phyloP scores from a whole-genome alignment of 371 early-diverging fungal species.

The Funneliformis caledonium region DNA sequence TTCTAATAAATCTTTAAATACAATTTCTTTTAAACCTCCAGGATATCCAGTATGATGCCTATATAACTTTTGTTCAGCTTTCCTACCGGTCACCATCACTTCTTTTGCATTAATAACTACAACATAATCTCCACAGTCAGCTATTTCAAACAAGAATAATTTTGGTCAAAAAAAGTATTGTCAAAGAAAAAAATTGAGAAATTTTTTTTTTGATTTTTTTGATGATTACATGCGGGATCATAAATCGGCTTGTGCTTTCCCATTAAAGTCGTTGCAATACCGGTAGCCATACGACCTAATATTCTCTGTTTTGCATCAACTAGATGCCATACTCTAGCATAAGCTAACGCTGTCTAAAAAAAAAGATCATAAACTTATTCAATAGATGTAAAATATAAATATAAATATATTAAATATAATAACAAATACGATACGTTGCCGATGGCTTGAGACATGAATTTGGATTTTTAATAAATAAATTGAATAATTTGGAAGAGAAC shows the following conservation, averaged over 20 bases:
- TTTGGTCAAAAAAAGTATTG: background rate
- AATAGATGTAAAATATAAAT: slow-evolving; percentile 4
- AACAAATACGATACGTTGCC: slow-evolving; percentile 48
- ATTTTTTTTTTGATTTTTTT: background rate
- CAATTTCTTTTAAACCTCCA: slow-evolving; percentile 89
- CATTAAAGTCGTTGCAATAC: slow-evolving; percentile 91
- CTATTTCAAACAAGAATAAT: slow-evolving; percentile 49
- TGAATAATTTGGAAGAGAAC: too few species aligned
- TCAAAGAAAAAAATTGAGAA: background rate
- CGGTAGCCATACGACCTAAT: slow-evolving; percentile 87
- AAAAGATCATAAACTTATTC: background rate
- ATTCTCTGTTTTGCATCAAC: slow-evolving; percentile 92
- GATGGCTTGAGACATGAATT: slow-evolving; percentile 56
- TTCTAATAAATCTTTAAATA: slow-evolving; percentile 74
- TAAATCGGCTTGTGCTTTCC: slow-evolving; percentile 98
- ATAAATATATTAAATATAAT: background rate
- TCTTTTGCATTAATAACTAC: slow-evolving; percentile 95
- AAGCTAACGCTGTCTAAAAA: slow-evolving; percentile 85
- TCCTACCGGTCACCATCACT: slow-evolving; percentile 84
- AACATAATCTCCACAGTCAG: slow-evolving; percentile 97
- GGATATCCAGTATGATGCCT: slow-evolving; percentile 89
- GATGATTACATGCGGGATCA: slow-evolving; percentile 80
- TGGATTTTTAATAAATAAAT: too few species aligned
- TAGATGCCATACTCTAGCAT: slow-evolving; percentile 94
- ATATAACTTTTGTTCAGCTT: slow-evolving; percentile 88